Evolutionary conservation across 2,329 filamentous ascomycete genomes (phyloP), one percentile per base, ranked within the genome.

Genomic region (Septoria petroselini): DNA sequence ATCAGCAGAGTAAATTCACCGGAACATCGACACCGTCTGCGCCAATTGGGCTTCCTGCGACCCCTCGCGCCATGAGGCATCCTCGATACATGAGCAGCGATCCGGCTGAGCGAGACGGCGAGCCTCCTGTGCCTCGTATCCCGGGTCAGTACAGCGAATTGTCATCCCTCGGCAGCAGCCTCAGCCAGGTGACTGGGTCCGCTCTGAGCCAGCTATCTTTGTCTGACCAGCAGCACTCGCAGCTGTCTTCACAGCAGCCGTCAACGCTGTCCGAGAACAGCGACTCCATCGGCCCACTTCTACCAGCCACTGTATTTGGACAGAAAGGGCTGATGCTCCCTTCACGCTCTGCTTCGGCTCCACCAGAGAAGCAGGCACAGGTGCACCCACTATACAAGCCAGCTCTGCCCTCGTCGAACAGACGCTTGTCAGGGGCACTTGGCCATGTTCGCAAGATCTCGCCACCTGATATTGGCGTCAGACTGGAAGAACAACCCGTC

Each of bases 51-150:
- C 78, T 95, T n/a, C 90, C 91, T 11, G 88, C 90, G 2, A 96
- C 91, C 1, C 91, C 91, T 23, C 84, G 88, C 71, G 90, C 90
- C 1, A 95, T 96, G 90, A 82, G 86, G 15, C 82, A 94, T 65
- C 80, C 81, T 1, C 82, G 88, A 35, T 83, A 91, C 59, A 77
- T 78, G 66, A 79, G 81, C 58, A 70, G 76, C 2, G 78, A 83
- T 50, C 72, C 76, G 34, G 72, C 71, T 39, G 71, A 75, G 37
- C 68, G 72, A 27, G 73, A 77, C 12, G 68, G 37, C n/a, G 46
- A 25, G 72, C 79, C 79, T 18, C 73, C 75, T n/a, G 73, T 81
- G 8, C 75, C 79, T 23, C 72, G 76, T 49, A 74, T 82, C 23
- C 82, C 83, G 0, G 75, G 78, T n/a, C 70, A 67, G 34, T 59